Base-by-base conservation (phyloP, 352 stramenopile genomes). In the Pythium vanterpoolii region DNA sequence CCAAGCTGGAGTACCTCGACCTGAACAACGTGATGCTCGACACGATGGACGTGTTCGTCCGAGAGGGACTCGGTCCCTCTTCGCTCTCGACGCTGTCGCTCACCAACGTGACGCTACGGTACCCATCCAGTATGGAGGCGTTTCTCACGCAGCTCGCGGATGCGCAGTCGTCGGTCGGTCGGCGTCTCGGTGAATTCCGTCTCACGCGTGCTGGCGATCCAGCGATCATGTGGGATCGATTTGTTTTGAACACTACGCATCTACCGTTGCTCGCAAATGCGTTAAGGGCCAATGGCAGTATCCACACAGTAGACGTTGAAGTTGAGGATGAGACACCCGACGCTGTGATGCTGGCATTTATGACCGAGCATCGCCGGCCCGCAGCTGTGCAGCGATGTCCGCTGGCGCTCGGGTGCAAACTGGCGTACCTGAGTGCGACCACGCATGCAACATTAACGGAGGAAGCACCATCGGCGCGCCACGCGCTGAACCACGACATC, bases 21-120 rank as follows among this genome's bases (percentile, higher is more conserved):
- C 47, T 64, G 9, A 53, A 47, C 47, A 58, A 58, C 40, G 48
- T 64, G 30, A 16, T 23, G 2, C 57, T 64, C 38, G 39, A 58
- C 16, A 58, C 57, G 3, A 43, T 64, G 47, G 40, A 58, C 16
- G 10, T 51, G 13, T 58, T 64, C n/a, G 30, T 1, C 14, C 2
- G 13, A 13, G 38, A 30, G 4, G 30, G 14, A 18, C 24, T 18
- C 16, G 11, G 3, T 0, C 1, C 9, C 11, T 14, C 30, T 45
- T n/a, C 23, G 1, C 40, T 64, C 9, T 64, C 57, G 3, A 42
- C 39, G 24, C 48, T 64, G 1, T 16, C 47, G 19, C 57, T 64
- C 19, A 54, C 48, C 10, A 64, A 58, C 23, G 8, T 53, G 18
- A 19, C 39, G 8, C 48, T 64, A 16, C 19, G 18, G 4, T n/a